phyloP scores from a whole-genome alignment of 495 filamentous ascomycete species.

The Astrocystis sublimbata region DNA sequence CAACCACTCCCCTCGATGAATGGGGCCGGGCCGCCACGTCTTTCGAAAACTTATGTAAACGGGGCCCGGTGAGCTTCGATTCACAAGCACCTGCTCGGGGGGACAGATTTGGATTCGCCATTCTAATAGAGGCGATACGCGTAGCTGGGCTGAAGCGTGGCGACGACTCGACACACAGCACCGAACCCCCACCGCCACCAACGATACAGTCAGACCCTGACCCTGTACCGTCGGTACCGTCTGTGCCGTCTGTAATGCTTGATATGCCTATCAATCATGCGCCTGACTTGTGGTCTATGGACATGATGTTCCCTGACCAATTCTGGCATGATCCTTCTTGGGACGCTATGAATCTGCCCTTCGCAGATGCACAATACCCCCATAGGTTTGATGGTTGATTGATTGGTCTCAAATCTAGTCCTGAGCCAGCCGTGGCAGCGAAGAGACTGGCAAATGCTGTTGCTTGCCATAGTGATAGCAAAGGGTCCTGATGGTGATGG shows the following conservation, averaged over 20 bases:
- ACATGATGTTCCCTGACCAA: constrained; percentile 7
- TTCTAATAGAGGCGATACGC: neutral
- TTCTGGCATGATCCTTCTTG: constrained; percentile 8
- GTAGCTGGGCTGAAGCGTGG: neutral
- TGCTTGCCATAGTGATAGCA: no score
- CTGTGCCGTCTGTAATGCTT: neutral
- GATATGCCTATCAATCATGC: neutral
- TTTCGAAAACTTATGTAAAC: constrained; percentile 31
- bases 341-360: constrained; percentile 6
- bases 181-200: neutral
- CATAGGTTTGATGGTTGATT: neutral
- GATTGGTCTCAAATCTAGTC: neutral
- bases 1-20: constrained; percentile 23
- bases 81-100: neutral
- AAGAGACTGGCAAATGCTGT: neutral
- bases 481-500: no score
- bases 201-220: neutral
- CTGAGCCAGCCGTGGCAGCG: neutral
- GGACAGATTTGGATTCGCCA: neutral
- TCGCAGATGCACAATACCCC: neutral
- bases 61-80: constrained; percentile 18
- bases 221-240: neutral
- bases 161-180: neutral
- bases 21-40: constrained; percentile 21
- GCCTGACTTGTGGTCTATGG: neutral